These are phyloP conservation scores for Chimonanthus salicifolius DNA, from an alignment of 164 flowering plant genomes.

Conservation along the genomic window DNA sequence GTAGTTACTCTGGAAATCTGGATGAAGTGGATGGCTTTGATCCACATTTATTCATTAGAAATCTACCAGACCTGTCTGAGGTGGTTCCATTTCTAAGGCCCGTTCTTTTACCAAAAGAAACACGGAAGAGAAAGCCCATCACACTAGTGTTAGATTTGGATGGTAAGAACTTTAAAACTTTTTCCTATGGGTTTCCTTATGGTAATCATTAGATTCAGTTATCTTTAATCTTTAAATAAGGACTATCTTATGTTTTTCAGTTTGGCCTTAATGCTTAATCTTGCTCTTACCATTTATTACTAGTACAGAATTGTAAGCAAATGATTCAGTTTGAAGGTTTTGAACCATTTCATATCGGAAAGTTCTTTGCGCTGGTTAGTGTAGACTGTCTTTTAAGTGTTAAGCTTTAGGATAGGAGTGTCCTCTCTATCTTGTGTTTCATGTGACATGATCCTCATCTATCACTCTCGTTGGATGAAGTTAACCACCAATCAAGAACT, in stretches of 20 bases:
- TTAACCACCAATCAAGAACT: too few species aligned
- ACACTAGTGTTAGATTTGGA: constrained; percentile 95
- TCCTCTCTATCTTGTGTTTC: too few species aligned
- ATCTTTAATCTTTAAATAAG: background rate
- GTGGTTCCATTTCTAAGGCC: constrained; percentile 39
- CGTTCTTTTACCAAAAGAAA: constrained; percentile 33
- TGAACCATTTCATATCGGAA: background rate
- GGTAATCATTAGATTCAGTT: background rate
- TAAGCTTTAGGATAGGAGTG: too few species aligned
- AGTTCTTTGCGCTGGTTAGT: background rate
- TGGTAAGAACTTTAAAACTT: constrained; percentile 41
- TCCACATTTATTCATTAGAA: constrained; percentile 53
- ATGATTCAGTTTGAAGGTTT: background rate
- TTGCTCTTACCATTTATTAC: background rate
- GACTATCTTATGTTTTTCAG: background rate
- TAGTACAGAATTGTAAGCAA: background rate
- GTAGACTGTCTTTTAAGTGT: background rate
- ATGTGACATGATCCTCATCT: too few species aligned
- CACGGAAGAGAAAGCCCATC: constrained; percentile 44
- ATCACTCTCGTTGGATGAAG: too few species aligned
- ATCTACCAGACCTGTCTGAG: constrained; percentile 59
- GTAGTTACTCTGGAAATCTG: constrained; percentile 20
- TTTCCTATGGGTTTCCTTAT: background rate
- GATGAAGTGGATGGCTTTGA: constrained; percentile 57
- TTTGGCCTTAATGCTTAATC: background rate